Base-by-base conservation (phyloP, 192 early-diverging fungal species). In the Allomyces macrogynus region DNA sequence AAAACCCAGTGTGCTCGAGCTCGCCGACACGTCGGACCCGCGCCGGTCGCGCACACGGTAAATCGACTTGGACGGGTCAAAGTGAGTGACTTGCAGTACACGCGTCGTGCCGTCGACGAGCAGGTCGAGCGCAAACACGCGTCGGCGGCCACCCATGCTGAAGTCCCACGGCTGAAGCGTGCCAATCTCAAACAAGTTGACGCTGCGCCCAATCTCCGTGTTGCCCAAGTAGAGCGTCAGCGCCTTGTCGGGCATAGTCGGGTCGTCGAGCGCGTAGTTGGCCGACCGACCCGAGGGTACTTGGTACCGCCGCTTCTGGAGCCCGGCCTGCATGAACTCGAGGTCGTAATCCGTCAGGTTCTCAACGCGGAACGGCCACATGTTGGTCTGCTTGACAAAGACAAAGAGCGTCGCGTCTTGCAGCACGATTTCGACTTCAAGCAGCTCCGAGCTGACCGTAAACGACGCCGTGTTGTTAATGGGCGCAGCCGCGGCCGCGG, bases 331-430 rank as follows among this genome's bases (percentile, higher is more conserved):
- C 69, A 43, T 0, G 54, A 95, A 82, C 0, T 73, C 71, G 24
- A 97, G 79, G 63, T 88, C 84, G 43, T 77, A 77, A 10, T 79
- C 76, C 0, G 85, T 85, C 24, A 77, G 64, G 74, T 94, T 94
- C 23, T 89, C 86, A 44, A 99, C 81, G 23, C 79, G 74, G 63
- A 87, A 92, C 22, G 96, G 96, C 96, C 96, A 99, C 60, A 82
- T 77, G 10, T 77, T 80, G 43, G 82, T 80, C 66, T 87, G 84
- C 61, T 84, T 81, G 65, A 83, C 79, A 5, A 90, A 72, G 24
- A 99, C 80, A 73, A 95, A 95, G 24, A 99, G 72, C 2, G 92
- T 93, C 1, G 95, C 93, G 61, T 87, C 87, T 62, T 97, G 85
- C 64, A 99, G 67, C 23, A 88, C 69, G 49, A 89, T 80, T 49